Conservation (phyloP, 257 asterid genomes). For the Nicotiana paniculata region DNA sequence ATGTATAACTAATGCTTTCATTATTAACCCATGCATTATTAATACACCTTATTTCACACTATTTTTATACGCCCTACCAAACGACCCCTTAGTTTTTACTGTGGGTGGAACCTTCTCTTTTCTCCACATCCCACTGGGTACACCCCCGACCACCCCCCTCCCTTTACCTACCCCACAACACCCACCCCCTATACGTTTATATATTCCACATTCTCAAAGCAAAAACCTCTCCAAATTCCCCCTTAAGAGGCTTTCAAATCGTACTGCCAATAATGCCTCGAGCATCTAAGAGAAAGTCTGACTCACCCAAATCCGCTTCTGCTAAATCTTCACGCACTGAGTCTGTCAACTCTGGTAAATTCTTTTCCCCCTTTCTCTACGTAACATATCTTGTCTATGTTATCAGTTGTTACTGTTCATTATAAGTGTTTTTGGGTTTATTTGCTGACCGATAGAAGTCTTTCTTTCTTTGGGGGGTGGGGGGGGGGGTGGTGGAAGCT, state of each 20-base stretch:
- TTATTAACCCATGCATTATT: too few relatives aligned
- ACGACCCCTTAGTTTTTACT: background rate
- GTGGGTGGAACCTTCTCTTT: background rate
- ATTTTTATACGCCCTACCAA: too few relatives aligned
- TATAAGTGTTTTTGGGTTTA: background rate
- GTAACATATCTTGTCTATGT: background rate
- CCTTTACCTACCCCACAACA: background rate
- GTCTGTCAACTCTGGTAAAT: slow-evolving; percentile 49
- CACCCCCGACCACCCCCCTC: background rate
- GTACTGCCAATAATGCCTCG: slow-evolving; percentile 49
- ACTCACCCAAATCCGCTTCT: slow-evolving; percentile 31
- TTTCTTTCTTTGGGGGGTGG: background rate
- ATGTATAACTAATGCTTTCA: too few relatives aligned
- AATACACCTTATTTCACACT: too few relatives aligned
- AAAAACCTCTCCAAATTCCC: slow-evolving; percentile 6
- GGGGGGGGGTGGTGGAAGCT: background rate
- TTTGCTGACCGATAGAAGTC: background rate
- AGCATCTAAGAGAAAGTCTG: slow-evolving; percentile 68
- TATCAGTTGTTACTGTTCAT: background rate
- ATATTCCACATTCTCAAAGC: slow-evolving; percentile 8
- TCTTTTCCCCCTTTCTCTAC: background rate
- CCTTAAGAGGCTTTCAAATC: background rate
- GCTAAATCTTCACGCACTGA: slow-evolving; percentile 42
- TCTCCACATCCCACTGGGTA: background rate
- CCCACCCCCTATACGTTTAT: slow-evolving; percentile 8